These are phyloP conservation scores for Talaromyces sp. DNA, from an alignment of 2,329 filamentous ascomycete species.

Conservation along the genomic window DNA sequence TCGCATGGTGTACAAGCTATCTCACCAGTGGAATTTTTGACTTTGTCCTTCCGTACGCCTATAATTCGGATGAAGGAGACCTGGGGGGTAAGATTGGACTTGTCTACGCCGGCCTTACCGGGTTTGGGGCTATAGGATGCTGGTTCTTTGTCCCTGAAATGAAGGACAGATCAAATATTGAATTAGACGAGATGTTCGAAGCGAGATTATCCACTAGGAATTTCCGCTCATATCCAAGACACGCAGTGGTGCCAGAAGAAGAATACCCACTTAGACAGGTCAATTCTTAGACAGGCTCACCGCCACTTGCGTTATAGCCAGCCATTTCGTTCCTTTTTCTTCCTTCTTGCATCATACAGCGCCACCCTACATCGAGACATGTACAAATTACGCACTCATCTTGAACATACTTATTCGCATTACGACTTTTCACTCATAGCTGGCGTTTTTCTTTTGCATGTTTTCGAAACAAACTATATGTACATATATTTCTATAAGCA, in stretches of 20 bases:
- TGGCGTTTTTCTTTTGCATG: no score
- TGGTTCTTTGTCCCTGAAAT: conserved; percentile 49
- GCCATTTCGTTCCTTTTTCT: not conserved
- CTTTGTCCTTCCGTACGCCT: conserved; percentile 45
- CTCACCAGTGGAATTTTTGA: conserved; percentile 36
- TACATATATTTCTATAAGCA: no score
- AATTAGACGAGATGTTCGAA: conserved; percentile 39
- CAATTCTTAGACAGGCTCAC: not conserved
- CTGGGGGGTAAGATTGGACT: not conserved
- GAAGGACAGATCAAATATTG: conserved; percentile 40
- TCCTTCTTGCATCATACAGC: not conserved
- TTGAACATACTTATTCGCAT: not conserved
- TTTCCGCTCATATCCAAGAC: not conserved
- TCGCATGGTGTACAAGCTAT: conserved; percentile 36
- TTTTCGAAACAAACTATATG: no score
- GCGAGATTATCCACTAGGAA: conserved; percentile 9
- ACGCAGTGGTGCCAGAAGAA: not conserved
- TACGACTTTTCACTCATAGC: not conserved
- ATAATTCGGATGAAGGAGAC: not conserved
- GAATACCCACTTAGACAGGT: not conserved
- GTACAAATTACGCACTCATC: not conserved
- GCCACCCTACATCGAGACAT: not conserved
- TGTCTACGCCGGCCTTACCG: not conserved
- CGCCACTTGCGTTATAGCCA: not conserved
- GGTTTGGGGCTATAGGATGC: conserved; percentile 23